Conservation (phyloP, 495 filamentous ascomycete species). For the Pyrenopolyporus hunteri region DNA sequence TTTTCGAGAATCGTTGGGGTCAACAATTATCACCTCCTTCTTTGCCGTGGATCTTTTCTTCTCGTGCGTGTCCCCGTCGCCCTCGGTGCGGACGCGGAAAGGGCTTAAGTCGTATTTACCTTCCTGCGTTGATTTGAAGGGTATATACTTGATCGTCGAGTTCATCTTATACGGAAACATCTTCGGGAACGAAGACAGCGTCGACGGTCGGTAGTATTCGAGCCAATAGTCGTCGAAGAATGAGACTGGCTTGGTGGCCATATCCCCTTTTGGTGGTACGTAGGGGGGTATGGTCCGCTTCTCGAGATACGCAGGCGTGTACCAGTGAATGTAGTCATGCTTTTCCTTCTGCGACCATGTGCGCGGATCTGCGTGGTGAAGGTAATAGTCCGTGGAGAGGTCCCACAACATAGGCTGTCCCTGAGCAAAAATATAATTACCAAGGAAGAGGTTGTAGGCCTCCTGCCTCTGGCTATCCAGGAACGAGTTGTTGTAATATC, state of each 20-base stretch:
- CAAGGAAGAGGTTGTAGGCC: slow-evolving; percentile 96
- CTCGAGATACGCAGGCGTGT: slow-evolving; percentile 75
- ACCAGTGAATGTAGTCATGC: slow-evolving; percentile 82
- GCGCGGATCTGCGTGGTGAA: slow-evolving; percentile 86
- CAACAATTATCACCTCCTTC: slow-evolving; percentile 67
- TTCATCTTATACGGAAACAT: slow-evolving; percentile 91
- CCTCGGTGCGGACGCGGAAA: slow-evolving; percentile 72
- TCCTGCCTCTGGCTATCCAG: slow-evolving; percentile 95
- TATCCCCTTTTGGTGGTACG: slow-evolving; percentile 49
- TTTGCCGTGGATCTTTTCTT: slow-evolving; percentile 53
- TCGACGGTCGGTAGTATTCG: slow-evolving; percentile 92
- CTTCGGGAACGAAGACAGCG: slow-evolving; percentile 83
- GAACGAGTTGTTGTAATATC: slow-evolving; percentile 99
- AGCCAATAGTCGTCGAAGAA: slow-evolving; percentile 96
- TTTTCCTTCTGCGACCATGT: slow-evolving; percentile 68
- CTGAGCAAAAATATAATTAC: slow-evolving; percentile 90
- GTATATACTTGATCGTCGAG: slow-evolving; percentile 79
- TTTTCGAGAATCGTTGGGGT: slow-evolving; percentile 54
- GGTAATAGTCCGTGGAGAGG: slow-evolving; percentile 91
- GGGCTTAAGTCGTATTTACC: slow-evolving; percentile 81
- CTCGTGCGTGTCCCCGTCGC: slow-evolving; percentile 54
- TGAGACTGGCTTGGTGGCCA: slow-evolving; percentile 62
- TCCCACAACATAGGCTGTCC: slow-evolving; percentile 98
- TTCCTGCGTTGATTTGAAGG: slow-evolving; percentile 71
- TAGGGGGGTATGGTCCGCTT: slow-evolving; percentile 59